phyloP scores from a whole-genome alignment of 108 stramenopile genomes.

The Fragilaria radians region DNA sequence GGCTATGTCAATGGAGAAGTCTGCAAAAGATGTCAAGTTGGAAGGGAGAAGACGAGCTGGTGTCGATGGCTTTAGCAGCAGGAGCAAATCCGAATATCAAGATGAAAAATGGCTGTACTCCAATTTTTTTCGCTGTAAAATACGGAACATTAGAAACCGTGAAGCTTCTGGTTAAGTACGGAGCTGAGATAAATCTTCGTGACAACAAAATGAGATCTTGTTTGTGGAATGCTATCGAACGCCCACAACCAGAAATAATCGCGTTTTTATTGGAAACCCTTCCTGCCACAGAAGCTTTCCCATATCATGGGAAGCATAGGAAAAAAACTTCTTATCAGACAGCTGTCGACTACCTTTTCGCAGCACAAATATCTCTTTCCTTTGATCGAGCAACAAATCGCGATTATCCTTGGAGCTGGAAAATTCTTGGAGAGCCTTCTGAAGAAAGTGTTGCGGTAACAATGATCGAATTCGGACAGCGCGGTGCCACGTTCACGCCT shows the following conservation, averaged over 20 bases:
- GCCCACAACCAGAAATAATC: background rate
- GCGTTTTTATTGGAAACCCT: background rate
- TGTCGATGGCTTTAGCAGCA: conserved; percentile 1
- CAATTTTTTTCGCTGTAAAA: conserved; percentile 10
- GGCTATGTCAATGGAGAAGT: conserved; percentile 5
- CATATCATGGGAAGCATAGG: background rate
- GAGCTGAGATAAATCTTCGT: conserved; percentile 1
- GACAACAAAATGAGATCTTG: conserved; percentile 2
- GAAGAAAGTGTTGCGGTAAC: background rate
- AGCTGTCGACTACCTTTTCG: background rate
- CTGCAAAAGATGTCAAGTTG: conserved; percentile 1
- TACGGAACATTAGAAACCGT: conserved; percentile 7
- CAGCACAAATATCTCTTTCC: background rate
- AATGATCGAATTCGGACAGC: background rate
- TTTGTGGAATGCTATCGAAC: conserved; percentile 2
- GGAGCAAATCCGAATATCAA: conserved; percentile 3
- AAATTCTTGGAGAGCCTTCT: background rate
- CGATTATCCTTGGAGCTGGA: conserved; percentile 6
- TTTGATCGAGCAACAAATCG: background rate
- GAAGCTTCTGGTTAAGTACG: conserved; percentile 3
- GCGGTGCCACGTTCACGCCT: conserved; percentile 5
- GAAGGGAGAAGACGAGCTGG: conserved; percentile 6
- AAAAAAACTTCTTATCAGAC: background rate
- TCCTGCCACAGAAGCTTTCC: background rate
- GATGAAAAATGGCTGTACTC: conserved; percentile 7